phyloP scores from a whole-genome alignment of 1,284 basidiomycete genomes.

The Cutaneotrichosporon dermatis region DNA sequence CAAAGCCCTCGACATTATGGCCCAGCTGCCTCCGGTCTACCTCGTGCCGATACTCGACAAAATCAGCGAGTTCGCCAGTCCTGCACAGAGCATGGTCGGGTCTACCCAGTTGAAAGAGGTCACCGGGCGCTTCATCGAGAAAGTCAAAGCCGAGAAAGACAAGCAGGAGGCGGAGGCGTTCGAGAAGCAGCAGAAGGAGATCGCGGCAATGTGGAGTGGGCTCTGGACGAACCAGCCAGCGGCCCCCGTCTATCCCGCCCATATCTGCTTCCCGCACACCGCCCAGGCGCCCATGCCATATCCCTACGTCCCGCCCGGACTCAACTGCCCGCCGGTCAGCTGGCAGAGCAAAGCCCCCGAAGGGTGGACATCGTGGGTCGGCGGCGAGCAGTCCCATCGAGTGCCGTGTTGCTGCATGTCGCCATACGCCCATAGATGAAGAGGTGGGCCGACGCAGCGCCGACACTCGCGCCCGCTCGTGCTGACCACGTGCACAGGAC shows the following conservation, averaged over 20 bases:
- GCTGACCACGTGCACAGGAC: background rate
- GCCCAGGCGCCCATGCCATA: background rate
- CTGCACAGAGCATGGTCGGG: constrained; percentile 19
- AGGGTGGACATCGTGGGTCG: constrained; percentile 13
- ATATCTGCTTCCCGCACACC: background rate
- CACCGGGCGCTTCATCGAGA: constrained; percentile 30
- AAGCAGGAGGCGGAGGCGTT: constrained; percentile 9
- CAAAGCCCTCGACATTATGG: constrained; percentile 37
- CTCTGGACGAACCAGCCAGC: constrained; percentile 13
- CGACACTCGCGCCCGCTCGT: background rate
- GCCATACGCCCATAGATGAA: background rate
- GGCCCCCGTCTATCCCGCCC: background rate
- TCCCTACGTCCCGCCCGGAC: constrained; percentile 5
- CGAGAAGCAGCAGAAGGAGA: constrained; percentile 2
- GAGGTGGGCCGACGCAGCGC: background rate
- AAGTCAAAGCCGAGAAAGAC: constrained; percentile 21
- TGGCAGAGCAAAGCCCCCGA: constrained; percentile 6
- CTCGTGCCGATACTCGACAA: constrained; percentile 27
- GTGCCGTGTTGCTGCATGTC: background rate
- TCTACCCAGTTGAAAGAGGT: constrained; percentile 29
- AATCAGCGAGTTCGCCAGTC: constrained; percentile 19
- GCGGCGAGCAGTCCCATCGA: background rate
- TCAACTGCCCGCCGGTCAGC: background rate
- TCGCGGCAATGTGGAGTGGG: constrained; percentile 14
- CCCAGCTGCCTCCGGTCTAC: constrained; percentile 23